Conservation (phyloP, 345 rosid species). For the Melaleuca alternifolia region DNA sequence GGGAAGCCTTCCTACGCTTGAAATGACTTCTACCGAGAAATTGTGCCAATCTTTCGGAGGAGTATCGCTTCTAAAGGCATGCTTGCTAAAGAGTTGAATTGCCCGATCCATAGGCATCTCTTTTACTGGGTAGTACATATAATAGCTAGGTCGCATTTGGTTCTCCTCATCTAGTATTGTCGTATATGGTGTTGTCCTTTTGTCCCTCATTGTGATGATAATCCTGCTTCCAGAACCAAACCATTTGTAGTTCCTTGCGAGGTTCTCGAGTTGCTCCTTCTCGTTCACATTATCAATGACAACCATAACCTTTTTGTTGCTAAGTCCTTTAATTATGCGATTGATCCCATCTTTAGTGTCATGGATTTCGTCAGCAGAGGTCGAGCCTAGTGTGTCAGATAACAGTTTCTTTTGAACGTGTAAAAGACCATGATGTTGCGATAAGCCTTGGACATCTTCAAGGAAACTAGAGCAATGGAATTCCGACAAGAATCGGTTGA, state of each 20-base stretch:
- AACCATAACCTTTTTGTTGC: neutral
- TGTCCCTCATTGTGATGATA: too few relatives aligned
- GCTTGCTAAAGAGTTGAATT: neutral
- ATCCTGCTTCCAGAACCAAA: neutral
- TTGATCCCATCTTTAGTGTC: neutral
- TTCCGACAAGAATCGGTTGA: neutral
- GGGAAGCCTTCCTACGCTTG: too few relatives aligned
- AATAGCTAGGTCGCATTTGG: accelerated
- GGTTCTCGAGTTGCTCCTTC: neutral
- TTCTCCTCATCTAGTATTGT: too few relatives aligned
- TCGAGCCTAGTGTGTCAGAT: neutral
- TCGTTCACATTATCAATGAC: neutral
- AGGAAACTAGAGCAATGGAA: neutral
- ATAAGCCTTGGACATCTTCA: neutral
- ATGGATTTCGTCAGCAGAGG: neutral
- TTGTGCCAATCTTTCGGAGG: neutral
- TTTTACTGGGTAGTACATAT: neutral
- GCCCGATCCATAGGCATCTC: neutral
- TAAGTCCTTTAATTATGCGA: neutral
- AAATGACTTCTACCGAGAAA: too few relatives aligned
- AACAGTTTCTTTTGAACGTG: neutral
- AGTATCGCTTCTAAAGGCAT: neutral
- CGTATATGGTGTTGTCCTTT: too few relatives aligned
- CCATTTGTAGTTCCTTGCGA: neutral
- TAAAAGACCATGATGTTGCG: neutral